Conservation (phyloP, 2,329 filamentous ascomycete genomes). For the Penicillium sp. region DNA sequence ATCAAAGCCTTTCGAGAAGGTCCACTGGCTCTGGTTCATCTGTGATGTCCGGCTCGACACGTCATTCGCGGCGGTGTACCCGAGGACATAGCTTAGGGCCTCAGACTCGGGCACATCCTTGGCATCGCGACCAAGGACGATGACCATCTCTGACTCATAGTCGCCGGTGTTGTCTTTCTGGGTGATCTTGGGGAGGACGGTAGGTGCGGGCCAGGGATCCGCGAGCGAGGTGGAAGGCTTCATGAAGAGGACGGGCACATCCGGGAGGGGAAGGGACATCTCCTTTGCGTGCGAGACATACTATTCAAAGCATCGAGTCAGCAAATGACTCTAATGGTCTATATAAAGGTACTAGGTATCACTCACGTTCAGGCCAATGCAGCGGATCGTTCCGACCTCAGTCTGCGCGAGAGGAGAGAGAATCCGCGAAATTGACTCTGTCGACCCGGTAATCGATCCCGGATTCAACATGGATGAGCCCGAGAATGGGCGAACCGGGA, state of each 20-base stretch:
- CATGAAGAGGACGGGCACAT: constrained; percentile 59
- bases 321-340: background rate
- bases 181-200: constrained; percentile 55
- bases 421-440: constrained; percentile 40
- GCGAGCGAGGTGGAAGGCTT: constrained; percentile 57
- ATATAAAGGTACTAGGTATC: background rate
- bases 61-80: constrained; percentile 65
- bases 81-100: constrained; percentile 61
- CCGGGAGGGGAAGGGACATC: constrained; percentile 53
- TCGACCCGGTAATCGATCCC: constrained; percentile 50
- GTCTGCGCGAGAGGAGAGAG: constrained; percentile 52
- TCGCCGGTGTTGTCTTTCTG: constrained; percentile 57
- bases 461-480: constrained; percentile 60
- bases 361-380: constrained; percentile 58
- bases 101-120: constrained; percentile 59
- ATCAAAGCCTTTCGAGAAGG: constrained; percentile 62
- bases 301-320: constrained; percentile 23
- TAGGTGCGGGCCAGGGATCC: constrained; percentile 54
- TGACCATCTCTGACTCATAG: constrained; percentile 60
- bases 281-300: constrained; percentile 54
- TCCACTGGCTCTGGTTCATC: constrained; percentile 56
- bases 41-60: constrained; percentile 61
- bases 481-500: constrained; percentile 57
- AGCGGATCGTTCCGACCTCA: constrained; percentile 60
- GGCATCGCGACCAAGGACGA: constrained; percentile 54